These are phyloP conservation scores for Dactylellina parvicollis DNA, from an alignment of 2,329 filamentous ascomycete genomes.

Conservation along the genomic window DNA sequence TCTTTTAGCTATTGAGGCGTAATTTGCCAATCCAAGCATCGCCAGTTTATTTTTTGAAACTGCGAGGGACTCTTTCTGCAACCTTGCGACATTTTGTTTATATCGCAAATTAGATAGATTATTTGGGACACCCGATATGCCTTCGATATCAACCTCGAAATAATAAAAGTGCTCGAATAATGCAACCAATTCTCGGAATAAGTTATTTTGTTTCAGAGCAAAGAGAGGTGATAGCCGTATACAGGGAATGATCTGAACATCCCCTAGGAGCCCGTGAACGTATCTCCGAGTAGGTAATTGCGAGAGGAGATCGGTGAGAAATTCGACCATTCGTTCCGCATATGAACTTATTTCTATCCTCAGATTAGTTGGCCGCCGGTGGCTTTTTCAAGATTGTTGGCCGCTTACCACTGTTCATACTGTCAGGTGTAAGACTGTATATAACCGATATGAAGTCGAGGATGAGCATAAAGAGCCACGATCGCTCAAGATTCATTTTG, in stretches of 20 bases:
- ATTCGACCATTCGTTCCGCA: slow-evolving; percentile 91
- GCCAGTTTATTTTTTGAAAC: slow-evolving; percentile 66
- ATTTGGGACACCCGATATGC: slow-evolving; percentile 61
- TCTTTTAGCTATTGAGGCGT: slow-evolving; percentile 83
- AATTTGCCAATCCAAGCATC: slow-evolving; percentile 91
- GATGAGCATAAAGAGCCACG: slow-evolving; percentile 88
- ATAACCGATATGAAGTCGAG: slow-evolving; percentile 82
- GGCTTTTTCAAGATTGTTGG: neutral
- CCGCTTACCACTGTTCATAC: slow-evolving; percentile 46
- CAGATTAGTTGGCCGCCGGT: slow-evolving; percentile 64
- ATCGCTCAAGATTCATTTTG: slow-evolving; percentile 85
- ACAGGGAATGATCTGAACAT: slow-evolving; percentile 82
- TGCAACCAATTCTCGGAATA: slow-evolving; percentile 81
- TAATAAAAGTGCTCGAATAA: slow-evolving; percentile 87
- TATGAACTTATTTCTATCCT: slow-evolving; percentile 75
- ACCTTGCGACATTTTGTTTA: slow-evolving; percentile 71
- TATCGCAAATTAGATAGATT: slow-evolving; percentile 82
- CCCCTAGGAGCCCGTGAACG: slow-evolving; percentile 85
- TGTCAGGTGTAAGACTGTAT: slow-evolving; percentile 63
- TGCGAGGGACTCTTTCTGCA: slow-evolving; percentile 67
- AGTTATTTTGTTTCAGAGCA: slow-evolving; percentile 75
- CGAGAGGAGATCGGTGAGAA: slow-evolving; percentile 88
- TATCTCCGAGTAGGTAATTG: slow-evolving; percentile 94
- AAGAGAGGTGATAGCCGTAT: slow-evolving; percentile 82
- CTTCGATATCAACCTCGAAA: slow-evolving; percentile 65